phyloP scores from a whole-genome alignment of 768 basidiomycete genomes.

The Russula dissimulans region DNA sequence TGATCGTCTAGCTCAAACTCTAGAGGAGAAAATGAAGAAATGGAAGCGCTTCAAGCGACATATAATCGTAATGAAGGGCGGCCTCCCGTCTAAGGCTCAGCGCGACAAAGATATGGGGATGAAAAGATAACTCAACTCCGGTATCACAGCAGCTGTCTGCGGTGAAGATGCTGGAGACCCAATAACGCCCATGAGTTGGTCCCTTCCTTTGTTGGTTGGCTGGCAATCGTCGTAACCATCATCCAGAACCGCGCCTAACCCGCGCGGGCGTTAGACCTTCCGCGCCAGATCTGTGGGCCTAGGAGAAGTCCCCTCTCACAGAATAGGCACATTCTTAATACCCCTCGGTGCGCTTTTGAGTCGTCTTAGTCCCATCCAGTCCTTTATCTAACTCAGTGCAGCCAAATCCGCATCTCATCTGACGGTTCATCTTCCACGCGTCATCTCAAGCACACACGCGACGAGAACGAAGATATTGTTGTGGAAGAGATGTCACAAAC shows the following conservation, averaged over 20 bases:
- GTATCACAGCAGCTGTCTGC: background rate
- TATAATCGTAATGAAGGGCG: background rate
- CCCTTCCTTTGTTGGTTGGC: background rate
- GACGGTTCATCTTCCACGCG: background rate
- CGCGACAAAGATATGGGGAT: background rate
- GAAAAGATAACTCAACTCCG: background rate
- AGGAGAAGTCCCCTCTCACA: background rate
- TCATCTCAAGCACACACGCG: background rate
- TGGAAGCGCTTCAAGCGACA: conserved; percentile 14
- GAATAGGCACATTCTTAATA: conserved; percentile 2
- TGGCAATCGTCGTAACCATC: background rate
- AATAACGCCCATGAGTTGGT: conserved; percentile 4
- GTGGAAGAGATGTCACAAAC: conserved; percentile 14
- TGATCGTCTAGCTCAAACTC: background rate
- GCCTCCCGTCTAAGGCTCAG: background rate
- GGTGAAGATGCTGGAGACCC: conserved; percentile 9
- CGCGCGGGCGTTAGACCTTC: background rate
- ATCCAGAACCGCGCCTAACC: background rate
- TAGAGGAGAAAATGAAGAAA: conserved; percentile 1
- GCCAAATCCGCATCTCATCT: background rate
- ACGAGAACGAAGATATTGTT: background rate
- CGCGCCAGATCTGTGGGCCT: background rate
- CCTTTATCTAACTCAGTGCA: background rate
- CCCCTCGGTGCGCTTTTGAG: background rate
- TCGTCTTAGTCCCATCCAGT: too few species aligned